These are phyloP conservation scores for Hymenoscyphus occultus DNA, from an alignment of 2,329 filamentous ascomycete species.

Conservation along the genomic window DNA sequence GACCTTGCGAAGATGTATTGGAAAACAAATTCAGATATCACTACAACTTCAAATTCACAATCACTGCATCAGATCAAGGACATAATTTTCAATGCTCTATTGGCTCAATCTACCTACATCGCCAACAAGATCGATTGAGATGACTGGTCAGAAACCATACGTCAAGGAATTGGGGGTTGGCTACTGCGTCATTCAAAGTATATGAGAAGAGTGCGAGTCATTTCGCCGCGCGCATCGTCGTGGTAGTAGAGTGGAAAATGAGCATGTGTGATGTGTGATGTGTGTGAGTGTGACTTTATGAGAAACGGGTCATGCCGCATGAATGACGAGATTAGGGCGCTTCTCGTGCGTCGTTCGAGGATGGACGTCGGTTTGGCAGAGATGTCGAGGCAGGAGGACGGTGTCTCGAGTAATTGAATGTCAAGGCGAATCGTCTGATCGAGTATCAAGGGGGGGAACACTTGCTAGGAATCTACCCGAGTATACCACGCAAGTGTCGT, in stretches of 20 bases:
- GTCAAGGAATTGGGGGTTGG: constrained; percentile 25
- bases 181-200: constrained; percentile 17
- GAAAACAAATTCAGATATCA: neutral
- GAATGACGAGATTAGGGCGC: constrained; percentile 40
- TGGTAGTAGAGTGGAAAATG: constrained; percentile 22
- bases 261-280: constrained; percentile 21
- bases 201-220: constrained; percentile 29
- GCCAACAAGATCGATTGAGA: constrained; percentile 28
- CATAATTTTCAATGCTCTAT: constrained; percentile 25
- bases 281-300: constrained; percentile 37
- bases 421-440: constrained; percentile 38
- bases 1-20: neutral
- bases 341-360: constrained; percentile 37
- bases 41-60: neutral
- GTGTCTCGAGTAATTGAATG: constrained; percentile 37
- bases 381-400: constrained; percentile 37
- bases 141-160: constrained; percentile 23
- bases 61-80: neutral
- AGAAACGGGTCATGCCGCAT: constrained; percentile 38
- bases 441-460: constrained; percentile 33
- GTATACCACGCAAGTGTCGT: constrained; percentile 32
- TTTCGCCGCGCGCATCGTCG: constrained; percentile 17
- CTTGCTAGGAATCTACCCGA: constrained; percentile 28
- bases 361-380: constrained; percentile 36
- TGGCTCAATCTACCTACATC: constrained; percentile 31